These are phyloP conservation scores for Paramecium bursaria DNA, from an alignment of 73 alveolate species.

Conservation along the genomic window DNA sequence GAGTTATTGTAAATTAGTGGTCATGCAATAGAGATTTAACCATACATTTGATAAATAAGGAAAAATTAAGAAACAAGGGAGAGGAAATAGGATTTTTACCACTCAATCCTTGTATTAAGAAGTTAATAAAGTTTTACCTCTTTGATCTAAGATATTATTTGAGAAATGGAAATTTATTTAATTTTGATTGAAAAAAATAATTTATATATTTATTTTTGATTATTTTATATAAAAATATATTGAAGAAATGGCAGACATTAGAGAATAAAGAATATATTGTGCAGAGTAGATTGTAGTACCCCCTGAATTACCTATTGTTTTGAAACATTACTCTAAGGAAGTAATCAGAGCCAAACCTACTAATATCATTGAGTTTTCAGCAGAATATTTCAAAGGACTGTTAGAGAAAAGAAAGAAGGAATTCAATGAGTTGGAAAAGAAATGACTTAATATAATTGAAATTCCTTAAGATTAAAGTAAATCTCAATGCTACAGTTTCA, in stretches of 20 bases:
- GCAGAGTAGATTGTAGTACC: constrained; percentile 93
- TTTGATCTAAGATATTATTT: constrained; percentile 44
- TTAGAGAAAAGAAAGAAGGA: constrained; percentile 64
- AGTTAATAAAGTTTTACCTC: constrained; percentile 15
- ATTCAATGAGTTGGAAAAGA: too few relatives aligned
- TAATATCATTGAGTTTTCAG: constrained; percentile 84
- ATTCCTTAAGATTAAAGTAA: too few relatives aligned
- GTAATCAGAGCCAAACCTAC: constrained; percentile 90
- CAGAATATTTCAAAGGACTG: constrained; percentile 81
- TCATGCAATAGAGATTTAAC: constrained; percentile 54
- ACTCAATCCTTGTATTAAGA: constrained; percentile 15
- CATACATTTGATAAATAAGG: constrained; percentile 8
- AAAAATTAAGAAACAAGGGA: constrained; percentile 9
- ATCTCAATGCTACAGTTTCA: too few relatives aligned
- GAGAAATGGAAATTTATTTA: too few relatives aligned
- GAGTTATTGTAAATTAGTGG: constrained; percentile 48
- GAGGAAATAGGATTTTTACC: constrained; percentile 58
- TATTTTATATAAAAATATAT: too few relatives aligned
- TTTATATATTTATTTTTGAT: too few relatives aligned
- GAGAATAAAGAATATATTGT: constrained; percentile 86
- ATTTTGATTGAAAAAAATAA: too few relatives aligned
- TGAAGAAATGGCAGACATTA: constrained; percentile 91
- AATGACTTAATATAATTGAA: too few relatives aligned
- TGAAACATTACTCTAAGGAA: constrained; percentile 89
- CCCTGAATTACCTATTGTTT: constrained; percentile 84